Evolutionary conservation across 805 yeast genomes (phyloP).

Genomic region (Clavispora phyllophila): DNA sequence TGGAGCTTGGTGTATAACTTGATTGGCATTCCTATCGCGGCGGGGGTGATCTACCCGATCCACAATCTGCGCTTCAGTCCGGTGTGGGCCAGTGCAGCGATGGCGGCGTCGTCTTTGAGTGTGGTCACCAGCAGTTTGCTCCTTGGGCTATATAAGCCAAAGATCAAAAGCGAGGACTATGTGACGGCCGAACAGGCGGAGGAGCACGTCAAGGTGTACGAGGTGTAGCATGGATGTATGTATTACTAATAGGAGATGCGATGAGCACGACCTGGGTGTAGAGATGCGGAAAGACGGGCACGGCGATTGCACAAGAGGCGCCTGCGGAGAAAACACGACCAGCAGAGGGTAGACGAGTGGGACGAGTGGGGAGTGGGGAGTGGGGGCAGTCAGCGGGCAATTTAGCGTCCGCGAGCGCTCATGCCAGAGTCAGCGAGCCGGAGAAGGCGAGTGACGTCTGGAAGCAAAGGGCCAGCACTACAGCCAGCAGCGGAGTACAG

Average conservation of each 20-base stretch:
- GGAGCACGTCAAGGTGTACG: neutral
- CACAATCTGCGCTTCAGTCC: conserved; percentile 51
- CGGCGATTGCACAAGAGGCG: too few species aligned
- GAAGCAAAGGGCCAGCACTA: too few species aligned
- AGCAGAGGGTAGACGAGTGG: too few species aligned
- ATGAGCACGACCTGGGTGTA: neutral
- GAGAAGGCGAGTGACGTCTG: too few species aligned
- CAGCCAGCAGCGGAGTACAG: too few species aligned
- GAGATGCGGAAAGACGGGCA: neutral
- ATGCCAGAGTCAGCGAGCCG: too few species aligned
- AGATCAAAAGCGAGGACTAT: conserved; percentile 13
- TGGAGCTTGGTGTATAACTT: conserved; percentile 57
- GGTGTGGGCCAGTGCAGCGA: conserved; percentile 64
- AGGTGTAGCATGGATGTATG: neutral
- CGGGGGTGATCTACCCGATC: conserved; percentile 60
- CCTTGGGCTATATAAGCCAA: conserved; percentile 43
- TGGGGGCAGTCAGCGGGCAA: too few species aligned
- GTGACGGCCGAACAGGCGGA: neutral
- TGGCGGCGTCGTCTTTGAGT: conserved; percentile 57
- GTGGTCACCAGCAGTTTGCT: conserved; percentile 55
- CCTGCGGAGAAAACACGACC: too few species aligned
- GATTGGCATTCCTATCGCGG: conserved; percentile 59
- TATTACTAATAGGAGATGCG: neutral
- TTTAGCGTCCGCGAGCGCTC: too few species aligned
- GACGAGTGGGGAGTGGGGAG: too few species aligned